Conservation (phyloP, 108 stramenopile genomes). For the Nannochloropsis oceanica region DNA sequence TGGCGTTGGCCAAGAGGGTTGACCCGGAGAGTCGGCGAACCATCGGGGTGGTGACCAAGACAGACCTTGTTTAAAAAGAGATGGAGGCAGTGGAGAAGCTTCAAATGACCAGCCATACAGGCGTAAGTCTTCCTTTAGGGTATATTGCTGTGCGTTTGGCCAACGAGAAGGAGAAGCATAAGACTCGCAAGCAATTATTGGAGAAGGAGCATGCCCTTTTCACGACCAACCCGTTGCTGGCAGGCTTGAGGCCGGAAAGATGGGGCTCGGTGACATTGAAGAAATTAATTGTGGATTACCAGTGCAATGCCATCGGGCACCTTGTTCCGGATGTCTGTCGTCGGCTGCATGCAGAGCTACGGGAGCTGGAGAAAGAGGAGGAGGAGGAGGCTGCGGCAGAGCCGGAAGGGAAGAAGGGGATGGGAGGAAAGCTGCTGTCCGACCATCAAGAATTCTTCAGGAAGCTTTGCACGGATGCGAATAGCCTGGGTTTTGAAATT, state of each 20-base stretch:
- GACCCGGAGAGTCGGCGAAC: neutral
- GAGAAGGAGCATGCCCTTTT: neutral
- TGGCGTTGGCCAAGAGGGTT: neutral
- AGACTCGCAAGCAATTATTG: neutral
- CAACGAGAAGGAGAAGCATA: neutral
- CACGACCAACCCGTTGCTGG: neutral
- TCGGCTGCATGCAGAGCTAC: neutral
- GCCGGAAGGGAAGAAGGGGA: neutral
- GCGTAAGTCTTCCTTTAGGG: neutral
- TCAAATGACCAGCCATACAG: neutral
- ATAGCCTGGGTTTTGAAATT: neutral
- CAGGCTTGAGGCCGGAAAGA: neutral
- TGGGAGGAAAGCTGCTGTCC: neutral
- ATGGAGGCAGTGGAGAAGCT: neutral
- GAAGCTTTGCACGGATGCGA: neutral
- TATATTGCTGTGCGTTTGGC: neutral
- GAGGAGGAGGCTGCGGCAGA: neutral
- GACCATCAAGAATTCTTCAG: neutral
- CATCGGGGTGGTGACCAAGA: neutral
- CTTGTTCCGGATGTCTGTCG: neutral
- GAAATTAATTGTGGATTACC: neutral
- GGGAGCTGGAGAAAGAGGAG: neutral
- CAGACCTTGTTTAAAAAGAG: neutral
- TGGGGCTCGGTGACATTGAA: neutral
- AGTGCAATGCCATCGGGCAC: neutral